Percentiles rank a stretch among this genome's conserved stretches.
phyloP scores from a whole-genome alignment of 1,139 yeast genomes.

The Pichia sp. region DNA sequence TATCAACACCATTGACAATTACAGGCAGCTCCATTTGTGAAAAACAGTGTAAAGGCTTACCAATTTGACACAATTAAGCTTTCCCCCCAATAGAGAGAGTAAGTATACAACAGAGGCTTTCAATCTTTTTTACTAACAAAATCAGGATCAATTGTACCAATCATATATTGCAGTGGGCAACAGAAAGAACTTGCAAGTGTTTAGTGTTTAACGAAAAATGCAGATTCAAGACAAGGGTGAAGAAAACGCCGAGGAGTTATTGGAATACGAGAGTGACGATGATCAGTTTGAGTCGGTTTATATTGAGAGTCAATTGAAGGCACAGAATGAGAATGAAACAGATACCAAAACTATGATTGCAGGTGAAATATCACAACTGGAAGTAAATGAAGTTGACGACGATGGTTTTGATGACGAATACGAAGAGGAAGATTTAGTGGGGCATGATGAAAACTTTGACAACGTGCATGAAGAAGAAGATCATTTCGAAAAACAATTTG shows the following conservation, averaged over 20 bases:
- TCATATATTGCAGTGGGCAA: background rate
- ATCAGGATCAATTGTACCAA: too few species aligned
- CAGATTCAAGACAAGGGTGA: background rate
- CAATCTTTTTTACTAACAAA: background rate
- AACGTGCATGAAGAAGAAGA: conserved; percentile 2
- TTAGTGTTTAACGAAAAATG: background rate
- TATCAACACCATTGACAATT: too few species aligned
- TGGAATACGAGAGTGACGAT: conserved; percentile 11
- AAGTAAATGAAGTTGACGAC: background rate
- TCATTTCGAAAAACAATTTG: background rate
- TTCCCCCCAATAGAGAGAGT: background rate
- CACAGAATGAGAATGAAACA: background rate
- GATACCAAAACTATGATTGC: background rate
- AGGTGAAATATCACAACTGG: background rate
- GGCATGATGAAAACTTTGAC: background rate
- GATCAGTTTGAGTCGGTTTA: conserved; percentile 4
- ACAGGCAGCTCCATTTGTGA: too few species aligned
- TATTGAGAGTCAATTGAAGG: conserved; percentile 1
- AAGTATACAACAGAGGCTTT: background rate
- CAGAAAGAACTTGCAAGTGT: background rate
- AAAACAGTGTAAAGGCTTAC: too few species aligned
- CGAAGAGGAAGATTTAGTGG: background rate
- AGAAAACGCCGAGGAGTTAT: conserved; percentile 3
- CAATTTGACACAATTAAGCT: background rate
- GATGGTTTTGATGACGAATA: background rate